Conservation (phyloP, 306 rosid species). For the Cicer judaicum region DNA sequence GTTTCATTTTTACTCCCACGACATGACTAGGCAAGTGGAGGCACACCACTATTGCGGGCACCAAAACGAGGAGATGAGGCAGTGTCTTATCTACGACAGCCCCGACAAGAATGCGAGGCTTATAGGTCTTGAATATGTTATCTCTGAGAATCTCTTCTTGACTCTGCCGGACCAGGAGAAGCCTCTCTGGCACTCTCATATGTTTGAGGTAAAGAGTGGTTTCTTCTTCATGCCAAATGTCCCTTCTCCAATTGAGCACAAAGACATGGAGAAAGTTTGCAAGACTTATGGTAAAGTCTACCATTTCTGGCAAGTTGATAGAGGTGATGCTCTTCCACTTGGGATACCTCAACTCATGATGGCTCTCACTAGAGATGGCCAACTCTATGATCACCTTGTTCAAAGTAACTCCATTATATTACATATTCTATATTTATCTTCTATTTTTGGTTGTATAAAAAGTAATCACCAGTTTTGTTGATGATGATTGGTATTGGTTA, state of each 20-base stretch:
- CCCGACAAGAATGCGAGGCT: conserved; percentile 46
- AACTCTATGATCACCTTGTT: conserved; percentile 51
- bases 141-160: conserved; percentile 63
- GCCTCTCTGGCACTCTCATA: conserved; percentile 80
- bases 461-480: too few relatives aligned
- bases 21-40: conserved; percentile 87
- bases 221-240: conserved; percentile 61
- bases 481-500: conserved; percentile 1
- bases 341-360: conserved; percentile 82
- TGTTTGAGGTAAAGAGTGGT: conserved; percentile 86
- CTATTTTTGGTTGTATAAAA: too few relatives aligned
- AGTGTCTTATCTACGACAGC: conserved; percentile 75
- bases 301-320: conserved; percentile 89
- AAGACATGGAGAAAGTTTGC: conserved; percentile 65
- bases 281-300: conserved; percentile 80
- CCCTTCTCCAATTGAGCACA: conserved; percentile 54
- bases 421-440: too few relatives aligned
- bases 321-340: conserved; percentile 63
- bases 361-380: conserved; percentile 79
- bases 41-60: conserved; percentile 87
- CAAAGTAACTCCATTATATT: conserved; percentile 37
- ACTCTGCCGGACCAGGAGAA: conserved; percentile 83
- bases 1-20: conserved; percentile 75
- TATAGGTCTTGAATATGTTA: conserved; percentile 71
- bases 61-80: conserved; percentile 82